Evolutionary conservation across 75 land plant genomes (phyloP).

Genomic region (Chamaecyparis obtusa): DNA sequence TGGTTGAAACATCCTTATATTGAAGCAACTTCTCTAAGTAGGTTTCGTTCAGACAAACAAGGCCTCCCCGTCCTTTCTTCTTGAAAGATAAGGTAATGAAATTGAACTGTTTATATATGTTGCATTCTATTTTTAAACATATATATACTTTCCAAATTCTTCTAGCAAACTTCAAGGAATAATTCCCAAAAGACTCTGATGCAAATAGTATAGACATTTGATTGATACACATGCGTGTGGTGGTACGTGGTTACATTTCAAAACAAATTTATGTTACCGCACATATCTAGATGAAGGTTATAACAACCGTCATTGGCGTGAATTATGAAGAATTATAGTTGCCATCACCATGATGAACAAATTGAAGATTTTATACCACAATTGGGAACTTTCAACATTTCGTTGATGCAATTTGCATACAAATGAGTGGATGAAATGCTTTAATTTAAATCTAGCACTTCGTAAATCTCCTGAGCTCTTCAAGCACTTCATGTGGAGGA

Average conservation of each 20-base stretch:
- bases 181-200: background rate
- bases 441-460: background rate
- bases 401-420: background rate
- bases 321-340: background rate
- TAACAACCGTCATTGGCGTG: background rate
- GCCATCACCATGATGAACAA: background rate
- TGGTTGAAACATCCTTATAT: background rate
- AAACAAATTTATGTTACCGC: background rate
- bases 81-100: background rate
- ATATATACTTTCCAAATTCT: background rate
- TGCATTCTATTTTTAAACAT: background rate
- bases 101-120: background rate
- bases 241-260: background rate
- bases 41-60: background rate
- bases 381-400: background rate
- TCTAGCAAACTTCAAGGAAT: background rate
- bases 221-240: background rate
- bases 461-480: background rate
- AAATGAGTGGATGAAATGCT: background rate
- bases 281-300: background rate
- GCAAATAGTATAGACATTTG: background rate
- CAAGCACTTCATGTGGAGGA: constrained; percentile 18
- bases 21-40: too few species aligned
- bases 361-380: background rate
- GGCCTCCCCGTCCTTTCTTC: background rate